Base-by-base conservation (phyloP, 2,329 filamentous ascomycete species). In the Dendryphion nanum region DNA sequence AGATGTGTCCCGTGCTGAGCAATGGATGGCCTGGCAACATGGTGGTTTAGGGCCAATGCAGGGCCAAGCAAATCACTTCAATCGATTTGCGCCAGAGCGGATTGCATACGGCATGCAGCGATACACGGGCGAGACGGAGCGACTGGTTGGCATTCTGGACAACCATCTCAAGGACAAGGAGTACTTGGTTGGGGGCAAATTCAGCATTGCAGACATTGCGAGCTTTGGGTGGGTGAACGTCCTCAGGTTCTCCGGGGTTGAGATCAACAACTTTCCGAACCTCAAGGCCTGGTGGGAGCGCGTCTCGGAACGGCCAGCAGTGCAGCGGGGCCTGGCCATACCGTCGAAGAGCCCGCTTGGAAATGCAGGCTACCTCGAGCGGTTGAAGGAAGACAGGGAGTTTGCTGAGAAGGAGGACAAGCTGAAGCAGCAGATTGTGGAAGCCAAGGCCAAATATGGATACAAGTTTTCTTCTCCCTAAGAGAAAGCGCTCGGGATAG, bases 21-120 rank as follows among this genome's bases (percentile, higher is more conserved):
- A 76, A 50, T 83, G 79, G 80, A 69, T 79, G 35, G 73, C 73
- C 17, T 83, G 78, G 76, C 63, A 63, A 48, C 37, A 41, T 20
- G 26, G 30, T 6, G 39, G 40, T 29, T 18, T 32, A 6, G 19
- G 15, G 34, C 48, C 51, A 3, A 56, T 62, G 57, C 63, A 67
- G 41, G 61, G 52, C 19, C 38, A 48, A 33, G 41, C 48, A 8
- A 48, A 50, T 28, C 33, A 37, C 20, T 54, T 45, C 43, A 50
- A 53, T 35, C 18, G 31, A 21, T 33, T 33, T 21, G 31, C 31
- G 4, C 59, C 60, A 16, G 57, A 64, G 36, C 51, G 59, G 30
- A 59, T 62, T 34, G 53, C 61, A 1, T 66, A 62, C 45, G 52
- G 60, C 3, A 65, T 53, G 6, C 59, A 66, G 47, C 55, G 62